A percentile compares a stretch with the other conserved stretches of the same genome.
phyloP scores from a whole-genome alignment of 306 rosid genomes.

The Prunus dulcis region DNA sequence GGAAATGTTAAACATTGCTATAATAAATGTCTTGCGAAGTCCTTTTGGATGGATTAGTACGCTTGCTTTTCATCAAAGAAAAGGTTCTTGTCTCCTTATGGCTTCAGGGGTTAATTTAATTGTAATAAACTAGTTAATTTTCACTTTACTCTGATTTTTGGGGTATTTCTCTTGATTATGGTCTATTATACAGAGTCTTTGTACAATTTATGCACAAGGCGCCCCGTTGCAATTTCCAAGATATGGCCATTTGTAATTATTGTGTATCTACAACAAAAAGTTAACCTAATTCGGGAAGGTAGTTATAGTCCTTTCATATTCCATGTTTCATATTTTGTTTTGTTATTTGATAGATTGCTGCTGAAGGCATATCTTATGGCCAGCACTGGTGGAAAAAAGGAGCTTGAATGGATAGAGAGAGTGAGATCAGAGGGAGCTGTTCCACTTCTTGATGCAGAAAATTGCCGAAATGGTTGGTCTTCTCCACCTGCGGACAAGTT shows the following conservation, averaged over 20 bases:
- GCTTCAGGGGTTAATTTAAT: not conserved
- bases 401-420: constrained; percentile 62
- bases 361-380: constrained; percentile 42
- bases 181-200: not conserved
- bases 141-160: not conserved
- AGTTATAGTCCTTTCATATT: not conserved
- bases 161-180: not conserved
- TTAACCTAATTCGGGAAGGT: not conserved
- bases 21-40: not conserved
- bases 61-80: not conserved
- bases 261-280: not conserved
- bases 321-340: not conserved
- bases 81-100: not conserved
- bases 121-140: no score
- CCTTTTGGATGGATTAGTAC: not conserved
- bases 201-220: not conserved
- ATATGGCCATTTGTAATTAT: not conserved
- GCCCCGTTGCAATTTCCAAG: not conserved
- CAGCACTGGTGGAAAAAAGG: constrained; percentile 29
- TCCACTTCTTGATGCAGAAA: constrained; percentile 53
- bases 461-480: constrained; percentile 76
- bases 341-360: not conserved
- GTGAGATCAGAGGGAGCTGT: constrained; percentile 66
- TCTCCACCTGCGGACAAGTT: constrained; percentile 72
- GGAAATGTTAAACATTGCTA: not conserved